These are phyloP conservation scores for Phytopythium cucurbitacearum DNA, from an alignment of 352 stramenopile genomes.

Conservation along the genomic window DNA sequence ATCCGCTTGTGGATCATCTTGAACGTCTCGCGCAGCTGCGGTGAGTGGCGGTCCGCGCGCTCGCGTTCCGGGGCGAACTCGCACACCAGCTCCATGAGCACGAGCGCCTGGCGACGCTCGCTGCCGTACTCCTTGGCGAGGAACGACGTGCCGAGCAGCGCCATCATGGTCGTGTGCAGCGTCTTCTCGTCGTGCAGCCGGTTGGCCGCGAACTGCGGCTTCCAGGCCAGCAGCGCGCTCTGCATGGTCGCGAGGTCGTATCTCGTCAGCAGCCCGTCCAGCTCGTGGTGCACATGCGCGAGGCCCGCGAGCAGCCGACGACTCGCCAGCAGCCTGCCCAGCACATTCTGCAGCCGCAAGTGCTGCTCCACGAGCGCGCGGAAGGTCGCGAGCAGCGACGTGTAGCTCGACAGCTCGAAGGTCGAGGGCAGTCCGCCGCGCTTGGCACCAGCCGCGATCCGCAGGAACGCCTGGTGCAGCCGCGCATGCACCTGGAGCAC, in stretches of 20 bases:
- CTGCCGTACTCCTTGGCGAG: conserved; percentile 45
- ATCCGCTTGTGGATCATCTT: conserved; percentile 60
- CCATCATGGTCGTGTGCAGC: conserved; percentile 50
- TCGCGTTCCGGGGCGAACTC: conserved; percentile 37
- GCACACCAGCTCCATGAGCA: conserved; percentile 53
- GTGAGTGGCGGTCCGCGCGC: conserved; percentile 27
- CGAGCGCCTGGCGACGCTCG: conserved; percentile 45
- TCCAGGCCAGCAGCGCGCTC: conserved; percentile 36
- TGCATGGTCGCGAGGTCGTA: conserved; percentile 20
- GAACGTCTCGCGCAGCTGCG: conserved; percentile 52
- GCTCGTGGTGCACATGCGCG: conserved; percentile 29
- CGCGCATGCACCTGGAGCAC: conserved; percentile 41
- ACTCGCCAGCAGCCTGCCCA: conserved; percentile 32
- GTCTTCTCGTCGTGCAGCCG: conserved; percentile 50
- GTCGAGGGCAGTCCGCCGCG: conserved; percentile 12
- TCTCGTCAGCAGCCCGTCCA: conserved; percentile 29
- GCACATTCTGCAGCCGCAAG: conserved; percentile 28
- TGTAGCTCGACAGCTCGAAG: conserved; percentile 32
- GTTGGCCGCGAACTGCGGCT: conserved; percentile 42
- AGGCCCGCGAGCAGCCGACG: conserved; percentile 37
- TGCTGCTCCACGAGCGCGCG: conserved; percentile 36
- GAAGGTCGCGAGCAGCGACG: conserved; percentile 43
- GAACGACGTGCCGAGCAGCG: conserved; percentile 49
- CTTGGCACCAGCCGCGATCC: conserved; percentile 26
- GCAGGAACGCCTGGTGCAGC: conserved; percentile 46